Conservation (phyloP, 2,329 filamentous ascomycete species). For the Fusarium fracticaudum region DNA sequence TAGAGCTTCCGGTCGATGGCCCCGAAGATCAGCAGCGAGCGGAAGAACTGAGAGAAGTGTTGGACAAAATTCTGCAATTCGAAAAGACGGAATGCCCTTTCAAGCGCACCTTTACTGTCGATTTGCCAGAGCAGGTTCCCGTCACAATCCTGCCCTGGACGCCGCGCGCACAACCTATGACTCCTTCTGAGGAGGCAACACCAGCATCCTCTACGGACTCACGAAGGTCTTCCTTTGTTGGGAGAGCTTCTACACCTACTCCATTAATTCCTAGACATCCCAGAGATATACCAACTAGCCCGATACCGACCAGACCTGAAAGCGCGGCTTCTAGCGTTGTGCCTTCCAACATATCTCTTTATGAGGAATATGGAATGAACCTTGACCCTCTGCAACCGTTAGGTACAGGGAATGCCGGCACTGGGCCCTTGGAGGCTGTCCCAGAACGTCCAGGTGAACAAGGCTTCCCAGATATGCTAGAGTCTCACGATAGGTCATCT, state of each 20-base stretch:
- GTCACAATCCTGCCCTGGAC: constrained; percentile 76
- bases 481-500: constrained; percentile 10
- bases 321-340: constrained; percentile 10
- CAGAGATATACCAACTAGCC: constrained; percentile 14
- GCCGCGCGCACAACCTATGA: constrained; percentile 48
- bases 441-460: constrained; percentile 17
- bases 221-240: constrained; percentile 29
- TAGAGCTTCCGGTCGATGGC: constrained; percentile 78
- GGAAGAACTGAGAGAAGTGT: constrained; percentile 72
- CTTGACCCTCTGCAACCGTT: constrained; percentile 9
- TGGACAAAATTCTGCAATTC: constrained; percentile 80
- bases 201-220: constrained; percentile 14
- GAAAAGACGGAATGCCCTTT: constrained; percentile 92
- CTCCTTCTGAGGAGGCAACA: constrained; percentile 14
- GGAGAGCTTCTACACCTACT: constrained; percentile 28
- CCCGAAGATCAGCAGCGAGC: constrained; percentile 61
- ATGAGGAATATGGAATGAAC: constrained; percentile 15
- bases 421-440: constrained; percentile 19
- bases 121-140: constrained; percentile 75
- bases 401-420: neutral
- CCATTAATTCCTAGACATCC: neutral
- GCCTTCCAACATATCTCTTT: constrained; percentile 15
- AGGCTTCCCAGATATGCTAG: neutral
- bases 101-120: constrained; percentile 77
- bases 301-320: constrained; percentile 6